phyloP scores from a whole-genome alignment of 345 rosid genomes.

The Sonneratia alba region DNA sequence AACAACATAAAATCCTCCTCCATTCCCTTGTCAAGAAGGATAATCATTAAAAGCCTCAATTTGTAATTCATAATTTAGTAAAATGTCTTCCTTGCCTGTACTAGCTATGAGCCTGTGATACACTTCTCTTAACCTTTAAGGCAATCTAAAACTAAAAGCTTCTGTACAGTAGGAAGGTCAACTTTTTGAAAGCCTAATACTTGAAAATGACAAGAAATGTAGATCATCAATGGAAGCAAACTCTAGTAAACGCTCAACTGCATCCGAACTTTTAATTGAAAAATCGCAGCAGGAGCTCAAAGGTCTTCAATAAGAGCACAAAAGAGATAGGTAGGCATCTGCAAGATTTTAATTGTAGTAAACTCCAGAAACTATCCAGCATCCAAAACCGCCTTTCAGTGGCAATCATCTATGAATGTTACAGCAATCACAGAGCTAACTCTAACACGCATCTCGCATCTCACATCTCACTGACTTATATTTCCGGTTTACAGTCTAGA shows the following conservation, averaged over 20 bases:
- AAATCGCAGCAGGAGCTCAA: not conserved
- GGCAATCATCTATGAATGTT: not conserved
- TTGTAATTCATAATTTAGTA: not conserved
- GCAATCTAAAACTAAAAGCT: not conserved
- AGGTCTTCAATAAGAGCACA: not conserved
- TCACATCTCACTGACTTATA: too few relatives aligned
- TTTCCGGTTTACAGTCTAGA: not conserved
- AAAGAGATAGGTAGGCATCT: not conserved
- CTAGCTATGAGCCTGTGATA: not conserved
- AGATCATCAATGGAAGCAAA: not conserved
- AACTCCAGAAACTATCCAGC: not conserved
- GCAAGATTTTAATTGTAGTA: too few relatives aligned
- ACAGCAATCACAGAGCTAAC: not conserved
- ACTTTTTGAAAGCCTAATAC: not conserved
- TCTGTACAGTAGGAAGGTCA: not conserved
- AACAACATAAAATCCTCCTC: not conserved
- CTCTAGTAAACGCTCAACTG: not conserved
- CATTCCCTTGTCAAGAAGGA: too few relatives aligned
- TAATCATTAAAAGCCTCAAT: not conserved
- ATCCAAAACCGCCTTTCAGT: not conserved
- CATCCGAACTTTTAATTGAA: not conserved
- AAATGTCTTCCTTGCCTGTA: not conserved
- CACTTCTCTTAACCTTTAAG: not conserved
- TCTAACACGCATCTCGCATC: not conserved
- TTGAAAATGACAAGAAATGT: not conserved